A percentile compares a stretch with the other conserved stretches of the same genome.
Evolutionary conservation across 106 monocot species (phyloP).

Genomic region (Dendrobium officinale): DNA sequence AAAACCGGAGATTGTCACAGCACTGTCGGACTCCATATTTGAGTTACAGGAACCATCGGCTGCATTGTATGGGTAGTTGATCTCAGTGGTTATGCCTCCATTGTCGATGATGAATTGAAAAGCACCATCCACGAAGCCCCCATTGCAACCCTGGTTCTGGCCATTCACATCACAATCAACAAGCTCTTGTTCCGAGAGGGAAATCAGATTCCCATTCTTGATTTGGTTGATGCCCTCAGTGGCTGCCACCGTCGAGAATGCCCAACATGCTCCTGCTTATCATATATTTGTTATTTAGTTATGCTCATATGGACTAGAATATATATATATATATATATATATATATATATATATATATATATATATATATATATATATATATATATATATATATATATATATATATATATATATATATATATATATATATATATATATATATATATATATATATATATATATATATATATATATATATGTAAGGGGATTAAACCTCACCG

Average conservation of each 20-base stretch:
- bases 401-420: too few relatives aligned
- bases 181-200: slow-evolving; percentile 74
- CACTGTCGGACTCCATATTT: too few relatives aligned
- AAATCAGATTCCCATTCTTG: slow-evolving; percentile 46
- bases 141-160: slow-evolving; percentile 66
- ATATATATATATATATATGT: too few relatives aligned
- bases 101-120: slow-evolving; percentile 73
- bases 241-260: slow-evolving; percentile 60
- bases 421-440: too few relatives aligned
- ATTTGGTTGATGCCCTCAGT: slow-evolving; percentile 73
- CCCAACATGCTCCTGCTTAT: slow-evolving; percentile 70
- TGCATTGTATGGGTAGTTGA: too few relatives aligned
- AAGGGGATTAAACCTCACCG: slow-evolving; percentile 24
- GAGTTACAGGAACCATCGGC: too few relatives aligned
- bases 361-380: too few relatives aligned
- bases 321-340: too few relatives aligned
- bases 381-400: too few relatives aligned
- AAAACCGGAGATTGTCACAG: too few relatives aligned
- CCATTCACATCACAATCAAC: slow-evolving; percentile 58
- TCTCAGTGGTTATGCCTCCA: slow-evolving; percentile 62
- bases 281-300: background rate
- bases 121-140: slow-evolving; percentile 78
- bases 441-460: too few relatives aligned
- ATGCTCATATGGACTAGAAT: background rate
- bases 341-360: too few relatives aligned